A percentile compares a stretch with the other conserved stretches of the same genome.
Evolutionary conservation across 495 filamentous ascomycete genomes (phyloP).

Genomic region (Neurospora sp.): DNA sequence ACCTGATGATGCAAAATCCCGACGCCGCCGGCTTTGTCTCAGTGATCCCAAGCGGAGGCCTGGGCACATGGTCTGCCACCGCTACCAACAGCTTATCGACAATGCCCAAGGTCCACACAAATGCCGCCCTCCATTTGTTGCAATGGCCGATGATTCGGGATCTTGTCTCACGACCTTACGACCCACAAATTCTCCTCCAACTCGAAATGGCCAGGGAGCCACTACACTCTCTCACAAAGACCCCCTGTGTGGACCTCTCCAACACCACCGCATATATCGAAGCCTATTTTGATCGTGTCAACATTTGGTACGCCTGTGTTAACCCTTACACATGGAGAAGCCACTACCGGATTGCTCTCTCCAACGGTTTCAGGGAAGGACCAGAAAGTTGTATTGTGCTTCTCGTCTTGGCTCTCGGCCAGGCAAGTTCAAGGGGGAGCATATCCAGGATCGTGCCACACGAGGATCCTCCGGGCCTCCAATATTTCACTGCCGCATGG

Average conservation of each 20-base stretch:
- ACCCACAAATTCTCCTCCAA: constrained; percentile 67
- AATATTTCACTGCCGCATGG: constrained; percentile 76
- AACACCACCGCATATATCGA: constrained; percentile 66
- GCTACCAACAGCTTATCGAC: constrained; percentile 62
- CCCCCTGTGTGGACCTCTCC: constrained; percentile 55
- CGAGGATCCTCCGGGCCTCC: constrained; percentile 63
- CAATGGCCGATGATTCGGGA: constrained; percentile 75
- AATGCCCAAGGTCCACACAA: constrained; percentile 76
- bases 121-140: constrained; percentile 64
- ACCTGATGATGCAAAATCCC: constrained; percentile 37
- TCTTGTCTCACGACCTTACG: constrained; percentile 63
- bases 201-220: constrained; percentile 74
- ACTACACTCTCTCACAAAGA: constrained; percentile 51
- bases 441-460: constrained; percentile 63
- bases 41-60: constrained; percentile 52
- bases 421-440: constrained; percentile 58
- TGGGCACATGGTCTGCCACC: constrained; percentile 61
- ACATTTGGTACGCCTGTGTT: constrained; percentile 78
- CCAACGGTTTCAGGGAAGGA: constrained; percentile 61
- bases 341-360: constrained; percentile 62
- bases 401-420: constrained; percentile 65
- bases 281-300: constrained; percentile 69
- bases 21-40: constrained; percentile 37
- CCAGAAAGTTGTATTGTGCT: constrained; percentile 77
- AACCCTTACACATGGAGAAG: constrained; percentile 74